phyloP scores from a whole-genome alignment of 225 moss, liverwort and hornwort genomes.

The Asterella californica region DNA sequence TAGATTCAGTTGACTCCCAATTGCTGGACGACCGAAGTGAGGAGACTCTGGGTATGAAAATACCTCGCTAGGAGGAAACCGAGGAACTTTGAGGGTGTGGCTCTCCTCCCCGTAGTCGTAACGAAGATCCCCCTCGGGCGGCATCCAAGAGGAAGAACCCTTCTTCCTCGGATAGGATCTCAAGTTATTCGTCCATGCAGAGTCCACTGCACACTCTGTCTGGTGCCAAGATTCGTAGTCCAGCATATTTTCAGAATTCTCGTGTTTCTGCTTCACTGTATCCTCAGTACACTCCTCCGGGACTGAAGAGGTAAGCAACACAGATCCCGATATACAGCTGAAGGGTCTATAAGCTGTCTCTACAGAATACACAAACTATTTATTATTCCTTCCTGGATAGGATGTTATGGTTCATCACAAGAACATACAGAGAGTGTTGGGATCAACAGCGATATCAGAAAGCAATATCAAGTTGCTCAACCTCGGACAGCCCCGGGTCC shows the following conservation, averaged over 20 bases:
- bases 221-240: background rate
- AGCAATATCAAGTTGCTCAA: too few relatives aligned
- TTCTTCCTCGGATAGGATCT: slow-evolving; percentile 6
- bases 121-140: slow-evolving; percentile 18
- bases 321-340: background rate
- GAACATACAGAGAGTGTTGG: too few relatives aligned
- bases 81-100: slow-evolving; percentile 13
- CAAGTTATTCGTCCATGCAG: slow-evolving; percentile 25
- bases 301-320: background rate
- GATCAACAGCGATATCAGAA: too few relatives aligned
- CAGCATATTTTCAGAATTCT: background rate
- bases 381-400: background rate
- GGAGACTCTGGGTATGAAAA: background rate
- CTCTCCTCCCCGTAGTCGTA: slow-evolving; percentile 25
- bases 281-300: background rate
- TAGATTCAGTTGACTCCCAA: slow-evolving; percentile 31
- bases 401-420: background rate
- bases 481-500: too few relatives aligned
- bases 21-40: slow-evolving; percentile 30
- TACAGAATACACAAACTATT: background rate
- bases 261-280: background rate
- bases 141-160: background rate
- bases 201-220: background rate
- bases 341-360: background rate
- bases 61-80: slow-evolving; percentile 17